These are phyloP conservation scores for Eucalyptus grandis DNA, from an alignment of 345 rosid species.

Conservation along the genomic window DNA sequence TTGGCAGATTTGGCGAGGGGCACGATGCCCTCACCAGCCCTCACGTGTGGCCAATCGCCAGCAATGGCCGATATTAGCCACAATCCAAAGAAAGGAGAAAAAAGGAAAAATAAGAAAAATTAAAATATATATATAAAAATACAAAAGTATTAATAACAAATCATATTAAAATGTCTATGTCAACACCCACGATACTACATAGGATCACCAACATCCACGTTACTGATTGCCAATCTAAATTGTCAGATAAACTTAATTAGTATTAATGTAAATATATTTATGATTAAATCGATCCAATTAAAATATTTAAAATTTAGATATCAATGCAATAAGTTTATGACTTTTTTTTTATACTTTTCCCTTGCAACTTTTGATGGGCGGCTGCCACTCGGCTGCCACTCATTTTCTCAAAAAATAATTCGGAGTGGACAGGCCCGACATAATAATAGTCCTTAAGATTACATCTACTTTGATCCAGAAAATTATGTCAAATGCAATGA, in stretches of 20 bases:
- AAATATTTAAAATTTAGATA: accelerated
- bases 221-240: too few relatives aligned
- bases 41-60: too few relatives aligned
- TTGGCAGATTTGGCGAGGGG: accelerated
- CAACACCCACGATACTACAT: accelerated
- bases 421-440: too few relatives aligned
- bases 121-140: too few relatives aligned
- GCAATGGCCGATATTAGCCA: accelerated
- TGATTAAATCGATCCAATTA: too few relatives aligned
- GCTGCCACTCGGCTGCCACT: neutral
- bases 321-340: accelerated
- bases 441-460: too few relatives aligned
- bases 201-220: accelerated
- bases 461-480: neutral
- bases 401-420: neutral
- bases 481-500: neutral
- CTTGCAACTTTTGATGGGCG: neutral
- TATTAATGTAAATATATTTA: accelerated
- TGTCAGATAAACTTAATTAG: accelerated
- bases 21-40: accelerated
- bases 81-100: too few relatives aligned
- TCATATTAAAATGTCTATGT: too few relatives aligned
- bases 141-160: too few relatives aligned
- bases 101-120: too few relatives aligned
- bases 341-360: accelerated